These are phyloP conservation scores for Kodamaea laetipori DNA, from an alignment of 805 yeast genomes.

Conservation along the genomic window DNA sequence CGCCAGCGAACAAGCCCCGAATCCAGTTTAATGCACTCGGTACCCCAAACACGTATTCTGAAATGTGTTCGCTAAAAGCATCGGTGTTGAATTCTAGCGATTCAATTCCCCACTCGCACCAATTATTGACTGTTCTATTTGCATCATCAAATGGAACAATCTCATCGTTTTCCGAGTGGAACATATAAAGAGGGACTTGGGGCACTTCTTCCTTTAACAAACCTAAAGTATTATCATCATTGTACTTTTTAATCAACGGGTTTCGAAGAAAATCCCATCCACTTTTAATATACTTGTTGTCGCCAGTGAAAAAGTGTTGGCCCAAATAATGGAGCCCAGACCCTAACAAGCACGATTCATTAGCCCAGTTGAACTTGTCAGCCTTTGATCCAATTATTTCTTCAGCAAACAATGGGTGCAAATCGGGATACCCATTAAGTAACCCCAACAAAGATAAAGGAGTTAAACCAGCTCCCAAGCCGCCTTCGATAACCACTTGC, in stretches of 20 bases:
- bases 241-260: constrained; percentile 15
- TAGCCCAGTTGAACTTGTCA: background rate
- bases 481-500: constrained; percentile 26
- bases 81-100: constrained; percentile 14
- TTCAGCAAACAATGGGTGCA: constrained; percentile 8
- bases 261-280: constrained; percentile 22
- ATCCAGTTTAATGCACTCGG: constrained; percentile 24
- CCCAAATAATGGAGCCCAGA: background rate
- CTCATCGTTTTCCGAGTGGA: constrained; percentile 17
- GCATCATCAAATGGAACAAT: constrained; percentile 15
- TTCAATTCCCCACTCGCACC: constrained; percentile 16
- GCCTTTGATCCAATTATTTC: background rate
- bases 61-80: constrained; percentile 19
- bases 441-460: constrained; percentile 36
- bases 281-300: constrained; percentile 11
- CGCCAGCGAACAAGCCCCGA: constrained; percentile 19
- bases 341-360: constrained; percentile 2
- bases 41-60: constrained; percentile 18
- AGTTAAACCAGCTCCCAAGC: constrained; percentile 30
- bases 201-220: constrained; percentile 14
- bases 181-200: constrained; percentile 15
- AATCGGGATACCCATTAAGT: constrained; percentile 32
- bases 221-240: constrained; percentile 27
- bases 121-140: constrained; percentile 12
- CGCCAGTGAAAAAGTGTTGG: constrained; percentile 17